phyloP scores from a whole-genome alignment of 164 flowering plant species.

The Cinnamomum micranthum region DNA sequence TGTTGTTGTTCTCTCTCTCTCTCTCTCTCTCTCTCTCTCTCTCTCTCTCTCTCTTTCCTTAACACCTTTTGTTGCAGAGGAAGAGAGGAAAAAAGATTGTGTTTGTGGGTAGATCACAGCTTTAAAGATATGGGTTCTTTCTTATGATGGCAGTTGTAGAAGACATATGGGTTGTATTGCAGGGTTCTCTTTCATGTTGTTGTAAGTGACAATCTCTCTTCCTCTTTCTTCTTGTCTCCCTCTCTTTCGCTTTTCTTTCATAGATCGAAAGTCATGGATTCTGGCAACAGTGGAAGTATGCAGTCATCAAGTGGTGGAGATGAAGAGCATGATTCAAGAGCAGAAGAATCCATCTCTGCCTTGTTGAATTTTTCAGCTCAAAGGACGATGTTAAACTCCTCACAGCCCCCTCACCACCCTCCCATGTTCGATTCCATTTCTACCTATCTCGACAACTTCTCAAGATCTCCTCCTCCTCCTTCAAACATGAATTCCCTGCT shows the following conservation, averaged over 20 bases:
- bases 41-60: not conserved
- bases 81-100: constrained; percentile 10
- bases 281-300: constrained; percentile 57
- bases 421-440: constrained; percentile 32
- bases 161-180: constrained; percentile 11
- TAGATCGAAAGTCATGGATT: constrained; percentile 38
- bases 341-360: constrained; percentile 32
- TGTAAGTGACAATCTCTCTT: constrained; percentile 5
- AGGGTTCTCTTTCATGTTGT: constrained; percentile 16
- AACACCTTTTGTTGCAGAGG: not conserved
- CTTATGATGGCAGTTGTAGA: constrained; percentile 24
- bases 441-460: constrained; percentile 23
- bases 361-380: constrained; percentile 23
- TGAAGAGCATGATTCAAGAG: constrained; percentile 52
- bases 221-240: not conserved
- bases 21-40: not conserved
- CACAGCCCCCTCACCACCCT: not conserved
- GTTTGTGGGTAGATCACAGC: constrained; percentile 25
- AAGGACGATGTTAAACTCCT: constrained; percentile 1
- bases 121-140: constrained; percentile 35
- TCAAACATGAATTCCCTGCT: constrained; percentile 22
- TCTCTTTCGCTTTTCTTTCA: constrained; percentile 1
- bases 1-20: not conserved
- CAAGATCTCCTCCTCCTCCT: constrained; percentile 11
- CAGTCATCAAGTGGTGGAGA: constrained; percentile 63